Percentiles rank a stretch among this genome's conserved stretches.
These are phyloP conservation scores for Ogataea wickerhamii DNA, from an alignment of 805 yeast species.

Conservation along the genomic window DNA sequence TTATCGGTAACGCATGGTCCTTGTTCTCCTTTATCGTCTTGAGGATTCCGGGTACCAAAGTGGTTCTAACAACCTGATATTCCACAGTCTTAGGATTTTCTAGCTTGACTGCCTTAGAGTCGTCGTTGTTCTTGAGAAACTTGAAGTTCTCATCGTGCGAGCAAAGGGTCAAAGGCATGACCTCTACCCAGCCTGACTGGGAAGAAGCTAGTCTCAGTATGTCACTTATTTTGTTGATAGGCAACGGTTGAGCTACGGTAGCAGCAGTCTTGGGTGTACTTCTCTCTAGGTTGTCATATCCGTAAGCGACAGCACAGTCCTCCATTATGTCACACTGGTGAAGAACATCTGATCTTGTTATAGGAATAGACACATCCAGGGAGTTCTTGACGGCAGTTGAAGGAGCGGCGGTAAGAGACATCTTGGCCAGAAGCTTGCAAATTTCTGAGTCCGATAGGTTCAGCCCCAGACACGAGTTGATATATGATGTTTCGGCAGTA, in stretches of 20 bases:
- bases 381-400: constrained; percentile 44
- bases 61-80: constrained; percentile 96
- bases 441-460: constrained; percentile 66
- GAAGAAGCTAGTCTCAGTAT: constrained; percentile 87
- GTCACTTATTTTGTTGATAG: constrained; percentile 86
- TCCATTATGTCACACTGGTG: constrained; percentile 99
- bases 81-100: constrained; percentile 96
- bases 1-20: constrained; percentile 90
- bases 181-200: constrained; percentile 95
- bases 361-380: constrained; percentile 73
- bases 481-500: constrained; percentile 74
- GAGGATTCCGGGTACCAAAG: constrained; percentile 88
- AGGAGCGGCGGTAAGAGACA: constrained; percentile 71
- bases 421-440: constrained; percentile 61
- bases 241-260: constrained; percentile 81
- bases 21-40: constrained; percentile 96
- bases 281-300: constrained; percentile 82
- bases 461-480: constrained; percentile 92
- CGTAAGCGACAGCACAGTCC: constrained; percentile 95
- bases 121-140: constrained; percentile 70
- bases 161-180: constrained; percentile 89
- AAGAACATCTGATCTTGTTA: constrained; percentile 91
- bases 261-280: constrained; percentile 76
- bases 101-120: constrained; percentile 76
- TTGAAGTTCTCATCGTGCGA: constrained; percentile 96